Conservation (phyloP, 805 yeast genomes). For the Barnettozyma wickerhamii region DNA sequence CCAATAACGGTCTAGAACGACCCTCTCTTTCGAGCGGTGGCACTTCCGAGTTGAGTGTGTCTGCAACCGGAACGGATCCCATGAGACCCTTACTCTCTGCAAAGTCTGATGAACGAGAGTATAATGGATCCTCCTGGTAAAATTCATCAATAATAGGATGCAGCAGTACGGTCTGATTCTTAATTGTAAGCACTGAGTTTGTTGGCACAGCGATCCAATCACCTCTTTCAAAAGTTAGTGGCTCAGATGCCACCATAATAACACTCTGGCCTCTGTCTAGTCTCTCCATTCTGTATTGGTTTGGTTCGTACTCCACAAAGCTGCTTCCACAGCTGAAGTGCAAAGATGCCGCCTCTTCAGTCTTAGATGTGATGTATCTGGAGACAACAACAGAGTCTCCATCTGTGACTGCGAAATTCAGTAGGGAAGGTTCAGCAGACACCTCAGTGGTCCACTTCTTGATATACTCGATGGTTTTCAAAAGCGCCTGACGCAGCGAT, state of each 20-base stretch:
- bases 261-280: conserved; percentile 90
- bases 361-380: conserved; percentile 80
- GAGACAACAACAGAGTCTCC: conserved; percentile 83
- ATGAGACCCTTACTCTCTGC: conserved; percentile 91
- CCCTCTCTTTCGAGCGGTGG: conserved; percentile 84
- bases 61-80: conserved; percentile 81
- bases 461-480: conserved; percentile 68
- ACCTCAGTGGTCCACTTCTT: conserved; percentile 71
- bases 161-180: conserved; percentile 78
- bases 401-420: conserved; percentile 94
- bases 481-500: conserved; percentile 61
- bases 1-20: conserved; percentile 34
- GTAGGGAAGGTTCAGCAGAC: conserved; percentile 72
- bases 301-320: conserved; percentile 86
- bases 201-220: conserved; percentile 98
- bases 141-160: conserved; percentile 92
- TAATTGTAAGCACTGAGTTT: conserved; percentile 77
- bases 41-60: conserved; percentile 44
- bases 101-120: conserved; percentile 67
- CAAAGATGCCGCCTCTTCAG: conserved; percentile 94
- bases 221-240: conserved; percentile 91
- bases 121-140: conserved; percentile 66
- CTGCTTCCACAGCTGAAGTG: conserved; percentile 93
- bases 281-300: conserved; percentile 92
- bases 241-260: conserved; percentile 96